phyloP scores from a whole-genome alignment of 345 rosid species.

The Gossypium rotundifolium region DNA sequence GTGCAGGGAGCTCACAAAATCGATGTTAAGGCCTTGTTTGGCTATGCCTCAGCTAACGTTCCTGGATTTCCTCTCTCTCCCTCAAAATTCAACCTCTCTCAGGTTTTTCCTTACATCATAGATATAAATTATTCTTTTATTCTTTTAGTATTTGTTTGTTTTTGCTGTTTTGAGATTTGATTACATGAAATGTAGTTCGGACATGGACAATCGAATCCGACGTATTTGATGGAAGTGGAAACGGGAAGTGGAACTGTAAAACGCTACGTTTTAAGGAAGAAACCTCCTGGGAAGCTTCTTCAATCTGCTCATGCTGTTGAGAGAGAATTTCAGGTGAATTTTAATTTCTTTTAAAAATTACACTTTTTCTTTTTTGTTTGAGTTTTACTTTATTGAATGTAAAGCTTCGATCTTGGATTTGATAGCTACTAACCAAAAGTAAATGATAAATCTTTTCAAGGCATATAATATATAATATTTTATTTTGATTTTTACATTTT shows the following conservation, averaged over 20 bases:
- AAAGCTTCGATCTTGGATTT: background rate
- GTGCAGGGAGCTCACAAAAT: slow-evolving; percentile 47
- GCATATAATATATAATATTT: background rate
- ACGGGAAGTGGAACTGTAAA: slow-evolving; percentile 43
- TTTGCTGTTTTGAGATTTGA: background rate
- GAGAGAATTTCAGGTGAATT: slow-evolving; percentile 64
- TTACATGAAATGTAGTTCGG: slow-evolving; percentile 46
- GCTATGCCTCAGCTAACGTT: slow-evolving; percentile 49
- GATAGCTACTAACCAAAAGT: background rate
- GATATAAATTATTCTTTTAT: background rate
- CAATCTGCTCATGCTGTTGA: slow-evolving; percentile 93
- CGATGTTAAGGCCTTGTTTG: slow-evolving; percentile 56
- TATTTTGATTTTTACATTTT: background rate
- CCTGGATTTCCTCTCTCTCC: slow-evolving; percentile 61
- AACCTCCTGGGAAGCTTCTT: slow-evolving; percentile 81
- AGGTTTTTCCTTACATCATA: slow-evolving; percentile 27
- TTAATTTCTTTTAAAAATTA: background rate
- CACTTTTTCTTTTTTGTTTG: background rate
- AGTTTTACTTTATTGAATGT: background rate
- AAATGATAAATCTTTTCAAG: background rate
- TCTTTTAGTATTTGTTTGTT: background rate
- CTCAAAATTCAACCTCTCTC: slow-evolving; percentile 54
- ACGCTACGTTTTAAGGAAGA: slow-evolving; percentile 91
- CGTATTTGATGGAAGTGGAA: slow-evolving; percentile 62
- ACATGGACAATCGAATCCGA: slow-evolving; percentile 92